Evolutionary conservation across 2,329 filamentous ascomycete species (phyloP), one percentile per base, ranked within the genome.

Genomic region (Stachybotrys elegans): DNA sequence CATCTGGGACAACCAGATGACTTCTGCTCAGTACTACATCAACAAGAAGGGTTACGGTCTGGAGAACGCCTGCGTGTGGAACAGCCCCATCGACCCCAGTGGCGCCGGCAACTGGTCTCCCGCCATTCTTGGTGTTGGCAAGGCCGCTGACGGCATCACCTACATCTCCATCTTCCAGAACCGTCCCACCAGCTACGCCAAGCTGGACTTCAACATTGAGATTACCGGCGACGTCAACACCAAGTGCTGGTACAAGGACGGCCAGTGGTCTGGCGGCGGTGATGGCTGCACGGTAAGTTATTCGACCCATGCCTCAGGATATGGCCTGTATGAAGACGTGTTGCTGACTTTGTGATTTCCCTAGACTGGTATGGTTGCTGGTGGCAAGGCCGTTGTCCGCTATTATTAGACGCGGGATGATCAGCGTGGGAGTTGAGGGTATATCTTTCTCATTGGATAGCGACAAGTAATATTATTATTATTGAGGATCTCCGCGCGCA

Each of bases 1-100:
- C 73, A 68, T 74, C 49, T 95, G 88, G 88, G 55, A 88, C 58
- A 79, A 79, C 56, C 77, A 78, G 64, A 57, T 70, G 41, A 97
- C 93, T 42, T 91, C 88, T 39, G 91, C 91, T 36, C 93, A 97
- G 71, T 97, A 95, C 78, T 98, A 98, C 64, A 79, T 97, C 69
- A 97, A 97, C 79, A 86, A 86, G 57, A 76, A 80, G 55, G 90
- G 89, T 48, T 72, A 86, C 43, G 57, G 68, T 16, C 69, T 81
- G 46, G 63, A 81, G 52, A 68, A 91, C 12, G 87, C 80, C 41
- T 98, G 93, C 70, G 68, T 78, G 46, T 97, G 93, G 93, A 63
- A 62, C 52, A 75, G 71, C 60, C n/a, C 56, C 19, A 55, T 52
- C 16, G 66, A 70, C 54, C 65, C 70, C 31, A 72, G 78, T 42